Conservation (phyloP, 495 filamentous ascomycete species). For the Talaromyces trachyspermus region DNA sequence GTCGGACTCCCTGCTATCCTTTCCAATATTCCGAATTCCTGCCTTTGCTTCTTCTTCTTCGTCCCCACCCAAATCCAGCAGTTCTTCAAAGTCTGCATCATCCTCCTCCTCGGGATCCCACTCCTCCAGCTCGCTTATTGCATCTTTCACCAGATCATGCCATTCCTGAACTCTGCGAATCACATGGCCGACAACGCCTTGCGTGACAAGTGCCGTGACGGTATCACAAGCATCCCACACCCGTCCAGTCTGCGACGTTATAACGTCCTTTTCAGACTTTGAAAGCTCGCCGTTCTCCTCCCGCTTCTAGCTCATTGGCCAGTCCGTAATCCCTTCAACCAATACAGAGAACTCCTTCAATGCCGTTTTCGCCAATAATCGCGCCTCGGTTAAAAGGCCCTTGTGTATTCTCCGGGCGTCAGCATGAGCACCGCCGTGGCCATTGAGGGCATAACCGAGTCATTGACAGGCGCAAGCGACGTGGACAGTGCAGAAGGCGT, state of each 20-base stretch:
- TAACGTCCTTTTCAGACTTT: conserved; percentile 29
- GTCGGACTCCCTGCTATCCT: too few relatives aligned
- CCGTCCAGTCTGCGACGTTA: conserved; percentile 39
- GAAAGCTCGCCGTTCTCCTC: conserved; percentile 21
- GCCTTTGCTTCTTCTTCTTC: conserved; percentile 30
- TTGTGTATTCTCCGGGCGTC: conserved; percentile 48
- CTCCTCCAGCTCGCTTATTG: conserved; percentile 73
- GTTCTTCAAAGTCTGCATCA: conserved; percentile 38
- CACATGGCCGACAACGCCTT: conserved; percentile 58
- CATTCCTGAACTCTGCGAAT: conserved; percentile 56
- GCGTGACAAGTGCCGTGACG: conserved; percentile 49
- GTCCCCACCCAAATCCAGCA: conserved; percentile 29
- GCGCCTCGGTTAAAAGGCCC: conserved; percentile 46
- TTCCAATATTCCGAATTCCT: too few relatives aligned
- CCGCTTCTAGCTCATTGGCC: conserved; percentile 14
- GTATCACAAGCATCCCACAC: conserved; percentile 65
- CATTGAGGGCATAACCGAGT: conserved; percentile 61
- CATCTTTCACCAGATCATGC: conserved; percentile 67
- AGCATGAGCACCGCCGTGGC: conserved; percentile 62
- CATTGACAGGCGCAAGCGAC: conserved; percentile 58
- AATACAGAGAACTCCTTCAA: conserved; percentile 34
- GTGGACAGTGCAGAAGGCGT: conserved; percentile 64
- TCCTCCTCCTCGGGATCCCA: conserved; percentile 64
- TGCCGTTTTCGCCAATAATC: conserved; percentile 21
- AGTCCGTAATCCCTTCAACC: conserved; percentile 23